These are phyloP conservation scores for Sporodiniella umbellata DNA, from an alignment of 371 early-diverging fungal species.

Conservation along the genomic window DNA sequence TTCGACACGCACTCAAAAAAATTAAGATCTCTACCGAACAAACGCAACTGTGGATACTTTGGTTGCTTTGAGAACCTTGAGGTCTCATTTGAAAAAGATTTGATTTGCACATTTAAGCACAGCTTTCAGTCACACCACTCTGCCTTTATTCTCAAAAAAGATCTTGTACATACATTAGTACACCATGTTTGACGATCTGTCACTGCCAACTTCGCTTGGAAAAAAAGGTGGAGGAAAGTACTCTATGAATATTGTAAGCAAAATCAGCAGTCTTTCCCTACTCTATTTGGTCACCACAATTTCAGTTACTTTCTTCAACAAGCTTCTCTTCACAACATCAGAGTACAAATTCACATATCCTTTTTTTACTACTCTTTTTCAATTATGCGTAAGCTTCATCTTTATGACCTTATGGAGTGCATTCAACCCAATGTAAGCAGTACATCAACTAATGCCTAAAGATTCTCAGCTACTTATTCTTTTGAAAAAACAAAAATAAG, in stretches of 20 bases:
- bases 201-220: conserved; percentile 14
- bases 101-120: too few species aligned
- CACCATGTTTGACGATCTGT: conserved; percentile 8
- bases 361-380: conserved; percentile 53
- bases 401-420: conserved; percentile 42
- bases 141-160: too few species aligned
- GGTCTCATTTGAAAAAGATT: too few species aligned
- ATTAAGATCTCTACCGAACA: too few species aligned
- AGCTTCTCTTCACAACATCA: conserved; percentile 49
- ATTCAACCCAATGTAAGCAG: conserved; percentile 37
- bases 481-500: too few species aligned
- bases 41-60: too few species aligned
- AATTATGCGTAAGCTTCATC: conserved; percentile 47
- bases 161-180: too few species aligned
- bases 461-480: neutral
- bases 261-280: conserved; percentile 26
- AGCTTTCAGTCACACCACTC: too few species aligned
- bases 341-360: conserved; percentile 60
- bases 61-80: too few species aligned
- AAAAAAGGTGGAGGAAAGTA: conserved; percentile 2
- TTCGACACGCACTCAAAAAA: too few species aligned
- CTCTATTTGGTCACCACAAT: conserved; percentile 51
- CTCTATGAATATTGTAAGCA: conserved; percentile 5
- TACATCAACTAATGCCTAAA: neutral
- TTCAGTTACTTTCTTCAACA: conserved; percentile 58